Conservation (phyloP, 1,284 basidiomycete genomes). For the Heterobasidion parviporum region DNA sequence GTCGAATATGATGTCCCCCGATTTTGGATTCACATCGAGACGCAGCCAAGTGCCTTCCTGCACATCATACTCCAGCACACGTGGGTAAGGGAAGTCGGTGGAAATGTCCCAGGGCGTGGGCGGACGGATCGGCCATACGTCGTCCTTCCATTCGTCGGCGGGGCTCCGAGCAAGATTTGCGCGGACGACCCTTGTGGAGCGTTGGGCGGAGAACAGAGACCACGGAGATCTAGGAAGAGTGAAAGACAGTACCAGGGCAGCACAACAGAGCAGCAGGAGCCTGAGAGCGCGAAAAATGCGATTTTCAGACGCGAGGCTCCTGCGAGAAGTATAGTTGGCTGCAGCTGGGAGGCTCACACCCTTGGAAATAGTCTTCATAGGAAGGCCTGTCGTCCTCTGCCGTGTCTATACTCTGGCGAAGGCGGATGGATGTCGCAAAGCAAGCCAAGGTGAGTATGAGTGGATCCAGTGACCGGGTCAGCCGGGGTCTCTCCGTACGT, state of each 20-base stretch:
- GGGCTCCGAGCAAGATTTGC: slow-evolving; percentile 1
- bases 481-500: too few species aligned
- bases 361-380: too few species aligned
- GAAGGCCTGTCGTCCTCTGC: too few species aligned
- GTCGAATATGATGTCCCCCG: slow-evolving; percentile 67
- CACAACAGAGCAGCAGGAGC: neutral
- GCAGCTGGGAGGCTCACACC: too few species aligned
- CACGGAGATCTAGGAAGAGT: neutral
- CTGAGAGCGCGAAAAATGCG: neutral
- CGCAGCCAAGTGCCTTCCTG: slow-evolving; percentile 67
- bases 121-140: slow-evolving; percentile 55
- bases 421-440: too few species aligned
- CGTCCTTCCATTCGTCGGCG: slow-evolving; percentile 41
- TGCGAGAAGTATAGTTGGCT: too few species aligned
- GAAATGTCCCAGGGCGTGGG: slow-evolving; percentile 70
- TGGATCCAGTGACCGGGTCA: too few species aligned
- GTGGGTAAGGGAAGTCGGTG: slow-evolving; percentile 63
- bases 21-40: slow-evolving; percentile 57
- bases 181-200: neutral
- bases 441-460: too few species aligned
- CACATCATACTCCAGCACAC: slow-evolving; percentile 57
- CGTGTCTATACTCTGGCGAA: too few species aligned
- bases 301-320: too few species aligned
- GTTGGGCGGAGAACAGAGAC: neutral
- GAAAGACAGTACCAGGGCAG: neutral